A percentile compares a stretch with the other conserved stretches of the same genome.
These are phyloP conservation scores for Colletotrichum brevisporum DNA, from an alignment of 2,329 filamentous ascomycete genomes.

Conservation along the genomic window DNA sequence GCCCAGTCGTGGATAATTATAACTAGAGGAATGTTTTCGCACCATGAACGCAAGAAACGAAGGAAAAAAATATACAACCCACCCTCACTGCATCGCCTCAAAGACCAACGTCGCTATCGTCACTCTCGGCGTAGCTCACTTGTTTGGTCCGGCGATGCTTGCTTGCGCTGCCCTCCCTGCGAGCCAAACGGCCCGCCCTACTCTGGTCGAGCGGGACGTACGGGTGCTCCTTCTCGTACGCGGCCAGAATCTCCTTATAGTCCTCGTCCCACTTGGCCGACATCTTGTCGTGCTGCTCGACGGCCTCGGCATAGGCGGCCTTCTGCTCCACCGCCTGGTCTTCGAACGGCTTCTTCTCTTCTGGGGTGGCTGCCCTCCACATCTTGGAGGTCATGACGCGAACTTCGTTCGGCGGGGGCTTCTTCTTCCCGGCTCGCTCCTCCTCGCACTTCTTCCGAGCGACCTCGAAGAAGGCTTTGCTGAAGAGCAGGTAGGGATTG, in stretches of 20 bases:
- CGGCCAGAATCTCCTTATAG: conserved; percentile 66
- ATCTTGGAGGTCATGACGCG: conserved; percentile 88
- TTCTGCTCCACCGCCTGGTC: conserved; percentile 81
- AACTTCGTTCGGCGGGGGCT: conserved; percentile 83
- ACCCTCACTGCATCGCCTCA: conserved; percentile 17
- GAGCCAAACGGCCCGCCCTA: conserved; percentile 8
- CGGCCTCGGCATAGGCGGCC: conserved; percentile 69
- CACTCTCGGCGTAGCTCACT: conserved; percentile 55
- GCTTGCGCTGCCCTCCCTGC: conserved; percentile 40
- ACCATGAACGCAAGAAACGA: too few relatives aligned
- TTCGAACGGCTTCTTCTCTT: conserved; percentile 82
- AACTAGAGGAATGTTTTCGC: too few relatives aligned
- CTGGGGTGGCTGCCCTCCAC: conserved; percentile 85
- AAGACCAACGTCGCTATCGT: conserved; percentile 47
- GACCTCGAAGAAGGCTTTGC: conserved; percentile 80
- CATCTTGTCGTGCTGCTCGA: conserved; percentile 73
- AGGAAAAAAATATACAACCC: neutral
- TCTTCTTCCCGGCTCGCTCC: conserved; percentile 73
- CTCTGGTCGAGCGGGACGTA: conserved; percentile 51
- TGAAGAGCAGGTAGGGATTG: conserved; percentile 92
- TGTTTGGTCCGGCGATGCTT: conserved; percentile 53
- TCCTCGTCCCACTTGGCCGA: conserved; percentile 80
- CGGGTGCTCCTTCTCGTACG: conserved; percentile 69
- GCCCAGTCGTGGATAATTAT: neutral
- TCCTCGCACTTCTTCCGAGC: conserved; percentile 74